Percentiles rank a stretch among this genome's conserved stretches.
Conservation (phyloP, 768 basidiomycete species). For the Rubroboletus pulcherrimus region DNA sequence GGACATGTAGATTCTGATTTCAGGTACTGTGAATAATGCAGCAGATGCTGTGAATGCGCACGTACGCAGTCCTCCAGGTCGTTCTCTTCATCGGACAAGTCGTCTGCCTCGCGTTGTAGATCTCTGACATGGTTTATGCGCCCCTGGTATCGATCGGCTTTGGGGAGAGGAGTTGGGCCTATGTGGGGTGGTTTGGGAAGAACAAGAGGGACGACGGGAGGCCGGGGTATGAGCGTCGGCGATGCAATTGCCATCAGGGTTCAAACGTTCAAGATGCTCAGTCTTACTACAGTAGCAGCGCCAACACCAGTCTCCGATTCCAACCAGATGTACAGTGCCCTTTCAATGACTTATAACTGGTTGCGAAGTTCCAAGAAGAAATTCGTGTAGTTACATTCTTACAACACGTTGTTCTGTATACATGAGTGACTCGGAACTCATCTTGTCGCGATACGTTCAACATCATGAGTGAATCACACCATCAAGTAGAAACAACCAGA, state of each 20-base stretch:
- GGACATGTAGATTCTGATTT: conserved; percentile 53
- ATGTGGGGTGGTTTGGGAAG: conserved; percentile 65
- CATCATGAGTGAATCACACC: not conserved
- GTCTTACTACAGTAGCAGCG: not conserved
- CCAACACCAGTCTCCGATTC: not conserved
- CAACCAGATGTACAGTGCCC: not conserved
- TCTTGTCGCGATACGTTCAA: not conserved
- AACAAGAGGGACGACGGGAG: conserved; percentile 59
- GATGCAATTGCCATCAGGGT: conserved; percentile 49
- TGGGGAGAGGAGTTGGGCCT: conserved; percentile 57
- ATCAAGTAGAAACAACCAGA: conserved; percentile 82
- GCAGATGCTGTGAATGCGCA: conserved; percentile 1
- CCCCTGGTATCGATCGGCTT: conserved; percentile 45
- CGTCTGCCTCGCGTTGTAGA: conserved; percentile 73
- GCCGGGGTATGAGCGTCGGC: conserved; percentile 70
- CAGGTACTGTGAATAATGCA: not conserved
- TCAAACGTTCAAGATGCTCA: not conserved
- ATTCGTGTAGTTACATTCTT: not conserved
- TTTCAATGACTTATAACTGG: not conserved
- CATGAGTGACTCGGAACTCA: not conserved
- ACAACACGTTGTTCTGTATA: not conserved
- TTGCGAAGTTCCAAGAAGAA: not conserved
- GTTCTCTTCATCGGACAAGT: conserved; percentile 79
- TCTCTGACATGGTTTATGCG: conserved; percentile 64
- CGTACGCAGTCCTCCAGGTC: conserved; percentile 75